phyloP scores from a whole-genome alignment of 1,284 basidiomycete species.

The Entoloma clypeatum region DNA sequence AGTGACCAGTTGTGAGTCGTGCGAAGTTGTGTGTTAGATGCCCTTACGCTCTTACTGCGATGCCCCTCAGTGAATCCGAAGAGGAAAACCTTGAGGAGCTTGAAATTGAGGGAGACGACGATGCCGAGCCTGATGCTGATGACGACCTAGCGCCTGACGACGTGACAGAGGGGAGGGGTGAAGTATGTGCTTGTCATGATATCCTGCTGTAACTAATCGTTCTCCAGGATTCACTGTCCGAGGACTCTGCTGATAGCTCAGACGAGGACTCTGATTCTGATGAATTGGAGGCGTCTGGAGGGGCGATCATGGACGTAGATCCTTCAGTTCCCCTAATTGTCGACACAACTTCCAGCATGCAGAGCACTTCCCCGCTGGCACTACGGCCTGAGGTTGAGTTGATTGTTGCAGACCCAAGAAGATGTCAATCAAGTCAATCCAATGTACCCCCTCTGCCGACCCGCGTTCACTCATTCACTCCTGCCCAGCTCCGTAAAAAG shows the following conservation, averaged over 20 bases:
- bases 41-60: conserved; percentile 20
- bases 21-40: conserved; percentile 12
- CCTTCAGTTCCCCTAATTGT: conserved; percentile 12
- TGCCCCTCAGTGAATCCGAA: conserved; percentile 63
- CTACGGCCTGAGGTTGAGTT: conserved; percentile 21
- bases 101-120: conserved; percentile 46
- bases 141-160: conserved; percentile 51
- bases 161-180: conserved; percentile 59
- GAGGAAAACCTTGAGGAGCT: conserved; percentile 58
- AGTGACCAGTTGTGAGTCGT: conserved; percentile 19
- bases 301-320: conserved; percentile 17
- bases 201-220: conserved; percentile 9
- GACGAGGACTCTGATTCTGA: conserved; percentile 37
- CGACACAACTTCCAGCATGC: conserved; percentile 14
- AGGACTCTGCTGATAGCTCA: conserved; percentile 57
- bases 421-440: conserved; percentile 5
- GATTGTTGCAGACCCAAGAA: neutral
- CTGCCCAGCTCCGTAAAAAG: conserved; percentile 53
- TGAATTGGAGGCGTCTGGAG: conserved; percentile 20
- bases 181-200: conserved; percentile 41
- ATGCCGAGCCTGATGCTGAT: conserved; percentile 37
- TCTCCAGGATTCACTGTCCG: conserved; percentile 44
- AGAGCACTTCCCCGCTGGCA: conserved; percentile 16
- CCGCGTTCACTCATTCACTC: conserved; percentile 56
- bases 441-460: conserved; percentile 30